Conservation (phyloP, 2,329 filamentous ascomycete species). For the Fusarium nurragi region DNA sequence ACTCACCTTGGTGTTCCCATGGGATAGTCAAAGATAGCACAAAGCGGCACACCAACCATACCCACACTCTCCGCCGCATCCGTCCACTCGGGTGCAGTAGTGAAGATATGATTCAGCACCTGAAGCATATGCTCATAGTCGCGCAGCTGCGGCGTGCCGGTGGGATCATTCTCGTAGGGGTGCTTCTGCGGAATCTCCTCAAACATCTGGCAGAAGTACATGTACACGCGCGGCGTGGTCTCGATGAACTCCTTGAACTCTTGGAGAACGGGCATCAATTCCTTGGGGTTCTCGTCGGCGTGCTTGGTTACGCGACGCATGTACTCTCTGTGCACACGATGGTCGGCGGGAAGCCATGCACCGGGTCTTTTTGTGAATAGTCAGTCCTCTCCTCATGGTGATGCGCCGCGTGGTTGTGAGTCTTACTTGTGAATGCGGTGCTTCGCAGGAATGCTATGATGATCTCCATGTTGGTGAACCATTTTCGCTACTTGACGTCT, state of each 20-base stretch:
- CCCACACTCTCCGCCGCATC: constrained; percentile 61
- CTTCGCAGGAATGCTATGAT: constrained; percentile 61
- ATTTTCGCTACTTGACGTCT: constrained; percentile 46
- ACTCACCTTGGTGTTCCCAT: constrained; percentile 62
- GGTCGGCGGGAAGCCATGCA: constrained; percentile 71
- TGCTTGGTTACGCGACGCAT: constrained; percentile 65
- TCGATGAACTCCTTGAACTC: constrained; percentile 76
- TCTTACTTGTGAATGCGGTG: constrained; percentile 58
- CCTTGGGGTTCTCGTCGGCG: constrained; percentile 60
- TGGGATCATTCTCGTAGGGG: constrained; percentile 69
- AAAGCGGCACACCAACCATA: constrained; percentile 64
- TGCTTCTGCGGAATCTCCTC: constrained; percentile 69
- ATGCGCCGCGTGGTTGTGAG: background rate
- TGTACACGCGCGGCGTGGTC: constrained; percentile 68
- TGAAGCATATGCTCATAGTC: constrained; percentile 73
- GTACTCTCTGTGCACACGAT: constrained; percentile 70
- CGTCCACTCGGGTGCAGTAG: constrained; percentile 62
- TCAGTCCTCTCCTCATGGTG: background rate
- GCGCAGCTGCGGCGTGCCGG: constrained; percentile 69
- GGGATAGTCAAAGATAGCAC: constrained; percentile 64
- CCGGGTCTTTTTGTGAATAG: constrained; percentile 54
- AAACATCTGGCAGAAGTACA: constrained; percentile 75
- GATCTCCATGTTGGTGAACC: constrained; percentile 61
- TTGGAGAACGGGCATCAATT: constrained; percentile 67
- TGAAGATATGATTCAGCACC: constrained; percentile 70